phyloP scores from a whole-genome alignment of 345 rosid genomes.

The Eucalyptus tenuipes region DNA sequence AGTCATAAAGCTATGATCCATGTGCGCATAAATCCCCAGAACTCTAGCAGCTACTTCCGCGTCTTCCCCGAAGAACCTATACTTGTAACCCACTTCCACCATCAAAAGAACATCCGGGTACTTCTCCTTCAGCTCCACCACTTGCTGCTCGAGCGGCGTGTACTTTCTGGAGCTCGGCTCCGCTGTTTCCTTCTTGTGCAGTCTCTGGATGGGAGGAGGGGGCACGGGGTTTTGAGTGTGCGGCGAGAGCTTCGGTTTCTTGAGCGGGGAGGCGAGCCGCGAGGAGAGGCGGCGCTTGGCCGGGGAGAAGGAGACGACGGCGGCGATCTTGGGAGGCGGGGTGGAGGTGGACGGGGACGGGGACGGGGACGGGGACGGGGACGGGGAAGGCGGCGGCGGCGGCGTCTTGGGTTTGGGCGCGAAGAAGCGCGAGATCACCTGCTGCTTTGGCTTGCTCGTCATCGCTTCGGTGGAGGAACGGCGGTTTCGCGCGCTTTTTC shows the following conservation, averaged over 20 bases:
- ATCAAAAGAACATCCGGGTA: slow-evolving; percentile 73
- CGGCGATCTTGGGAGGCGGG: slow-evolving; percentile 36
- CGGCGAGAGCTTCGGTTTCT: slow-evolving; percentile 40
- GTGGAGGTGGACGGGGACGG: slow-evolving; percentile 2
- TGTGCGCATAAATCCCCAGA: slow-evolving; percentile 73
- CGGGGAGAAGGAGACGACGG: slow-evolving; percentile 64
- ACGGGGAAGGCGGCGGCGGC: not conserved
- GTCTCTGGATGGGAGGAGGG: not conserved
- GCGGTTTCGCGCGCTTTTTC: slow-evolving; percentile 5
- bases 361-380: not conserved
- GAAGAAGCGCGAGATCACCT: slow-evolving; percentile 78
- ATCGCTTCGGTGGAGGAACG: not conserved
- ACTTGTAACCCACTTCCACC: slow-evolving; percentile 94
- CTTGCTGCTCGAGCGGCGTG: slow-evolving; percentile 87
- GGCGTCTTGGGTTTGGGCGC: slow-evolving; percentile 53
- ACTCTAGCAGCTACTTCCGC: slow-evolving; percentile 71
- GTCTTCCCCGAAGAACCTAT: slow-evolving; percentile 83
- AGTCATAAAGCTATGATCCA: slow-evolving; percentile 71
- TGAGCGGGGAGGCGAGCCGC: slow-evolving; percentile 27
- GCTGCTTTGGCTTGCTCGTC: slow-evolving; percentile 84
- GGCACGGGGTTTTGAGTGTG: slow-evolving; percentile 33
- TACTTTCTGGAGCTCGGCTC: slow-evolving; percentile 14
- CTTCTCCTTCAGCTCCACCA: slow-evolving; percentile 50
- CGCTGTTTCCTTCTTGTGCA: not conserved
- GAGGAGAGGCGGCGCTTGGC: slow-evolving; percentile 61